Evolutionary conservation across 225 moss, liverwort and hornwort species (phyloP), one percentile per base, ranked within the genome.

Genomic region (Sphagnum contortum): DNA sequence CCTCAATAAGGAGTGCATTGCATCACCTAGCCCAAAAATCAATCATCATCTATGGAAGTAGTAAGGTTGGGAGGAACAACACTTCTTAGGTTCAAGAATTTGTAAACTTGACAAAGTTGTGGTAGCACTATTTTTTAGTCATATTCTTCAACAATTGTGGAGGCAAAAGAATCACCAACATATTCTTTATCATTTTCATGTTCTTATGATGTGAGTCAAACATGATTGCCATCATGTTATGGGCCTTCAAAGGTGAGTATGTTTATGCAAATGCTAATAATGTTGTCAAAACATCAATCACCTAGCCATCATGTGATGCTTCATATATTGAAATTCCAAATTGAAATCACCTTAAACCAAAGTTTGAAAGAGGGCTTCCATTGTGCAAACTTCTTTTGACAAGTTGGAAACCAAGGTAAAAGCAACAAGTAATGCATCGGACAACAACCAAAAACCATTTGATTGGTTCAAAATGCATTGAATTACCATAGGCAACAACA

Each of bases 191-290:
- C 12, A 9, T n/a, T n/a, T 49, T 50, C 5, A 65, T 6, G 9
- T 14, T 14, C 5, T 65, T 65, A 29, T 10, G 44, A 3, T 8
- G 8, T 5, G 53, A 13, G 50, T 54, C 64, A 11, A 65, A 14
- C 53, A 44, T 65, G 12, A 65, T 5, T 6, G 44, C 44, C 5
- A 65, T 9, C 64, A 65, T 65, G 6, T 65, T 49, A 10, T 65
- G 64, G 5, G 64, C 53, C 5, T 65, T 50, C 3, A 3, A 1
- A 0, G 2, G 6, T 6, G 3, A 3, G 10, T 4, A 53, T 14
- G 9, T 7, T 12, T 3, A 5, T 14, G 50, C 50, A 50, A 65
- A 65, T 6, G 49, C 9, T n/a, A 54, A 9, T 11, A 29, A 65
- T 4, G 5, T 14, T 9, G 11, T 5, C 5, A 54, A 44, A 11